Evolutionary conservation across 2,329 filamentous ascomycete species (phyloP).

Genomic region (Berkeleyomyces basicola): DNA sequence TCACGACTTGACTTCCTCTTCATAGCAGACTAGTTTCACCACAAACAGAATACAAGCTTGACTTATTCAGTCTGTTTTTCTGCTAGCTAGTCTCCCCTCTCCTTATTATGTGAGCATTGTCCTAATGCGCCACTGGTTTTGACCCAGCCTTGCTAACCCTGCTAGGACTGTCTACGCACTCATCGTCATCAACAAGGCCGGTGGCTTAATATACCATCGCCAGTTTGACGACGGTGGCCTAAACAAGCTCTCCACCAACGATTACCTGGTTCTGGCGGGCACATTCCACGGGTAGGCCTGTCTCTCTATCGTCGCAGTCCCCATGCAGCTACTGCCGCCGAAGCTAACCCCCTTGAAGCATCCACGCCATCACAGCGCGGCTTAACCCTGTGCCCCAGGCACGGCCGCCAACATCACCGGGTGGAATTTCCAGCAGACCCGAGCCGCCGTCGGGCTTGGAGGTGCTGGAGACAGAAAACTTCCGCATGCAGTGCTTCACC

Average conservation of each 20-base stretch:
- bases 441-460: conserved; percentile 66
- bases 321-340: background rate
- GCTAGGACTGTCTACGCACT: conserved; percentile 82
- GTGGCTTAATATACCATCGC: conserved; percentile 88
- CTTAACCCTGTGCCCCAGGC: conserved; percentile 35
- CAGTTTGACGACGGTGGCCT: conserved; percentile 76
- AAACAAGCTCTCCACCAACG: conserved; percentile 80
- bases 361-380: conserved; percentile 52
- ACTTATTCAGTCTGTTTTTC: background rate
- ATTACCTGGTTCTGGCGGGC: conserved; percentile 89
- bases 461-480: conserved; percentile 84
- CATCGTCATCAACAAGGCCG: conserved; percentile 97
- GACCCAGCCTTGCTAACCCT: background rate
- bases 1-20: background rate
- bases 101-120: background rate
- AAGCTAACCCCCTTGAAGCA: conserved; percentile 24
- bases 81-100: background rate
- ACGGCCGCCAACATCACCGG: conserved; percentile 8
- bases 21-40: background rate
- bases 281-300: conserved; percentile 75
- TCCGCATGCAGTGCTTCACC: conserved; percentile 89
- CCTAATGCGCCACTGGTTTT: background rate
- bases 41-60: background rate
- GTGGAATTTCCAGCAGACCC: conserved; percentile 29
- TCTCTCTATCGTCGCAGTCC: background rate